Evolutionary conservation across 2,329 filamentous ascomycete species (phyloP).

Genomic region (Xylariaceae sp.): DNA sequence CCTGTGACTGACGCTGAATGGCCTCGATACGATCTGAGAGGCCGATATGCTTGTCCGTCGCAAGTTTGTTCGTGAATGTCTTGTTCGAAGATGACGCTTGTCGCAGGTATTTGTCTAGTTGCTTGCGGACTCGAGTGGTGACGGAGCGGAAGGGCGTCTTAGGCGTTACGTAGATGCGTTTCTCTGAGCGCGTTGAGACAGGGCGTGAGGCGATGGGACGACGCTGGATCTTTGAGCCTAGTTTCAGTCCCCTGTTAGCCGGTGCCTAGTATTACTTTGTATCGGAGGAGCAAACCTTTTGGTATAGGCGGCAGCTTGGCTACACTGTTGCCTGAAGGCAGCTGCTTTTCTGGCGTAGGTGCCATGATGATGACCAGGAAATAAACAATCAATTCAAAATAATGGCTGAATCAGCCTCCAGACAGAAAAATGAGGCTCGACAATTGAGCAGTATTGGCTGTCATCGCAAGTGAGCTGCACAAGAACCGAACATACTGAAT

Average conservation of each 20-base stretch:
- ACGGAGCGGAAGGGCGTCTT: constrained; percentile 64
- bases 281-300: constrained; percentile 18
- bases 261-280: too few species aligned
- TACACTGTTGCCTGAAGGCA: constrained; percentile 10
- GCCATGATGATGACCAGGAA: too few species aligned
- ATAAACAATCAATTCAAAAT: background rate
- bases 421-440: constrained; percentile 8
- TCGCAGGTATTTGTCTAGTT: constrained; percentile 51
- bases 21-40: constrained; percentile 43
- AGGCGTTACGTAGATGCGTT: constrained; percentile 60
- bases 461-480: constrained; percentile 5
- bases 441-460: background rate
- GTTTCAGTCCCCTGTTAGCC: background rate
- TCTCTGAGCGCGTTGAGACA: constrained; percentile 31
- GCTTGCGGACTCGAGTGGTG: constrained; percentile 60
- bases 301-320: constrained; percentile 26
- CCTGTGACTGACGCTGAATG: constrained; percentile 28
- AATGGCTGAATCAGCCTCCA: constrained; percentile 12
- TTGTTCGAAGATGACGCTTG: constrained; percentile 25
- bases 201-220: constrained; percentile 41
- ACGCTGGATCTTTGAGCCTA: constrained; percentile 47
- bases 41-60: constrained; percentile 41
- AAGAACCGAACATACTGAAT: too few species aligned
- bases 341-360: constrained; percentile 7
- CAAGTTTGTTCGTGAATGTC: constrained; percentile 31